Conservation (phyloP, 1,139 yeast species). For the Saccharomyces uvarum region DNA sequence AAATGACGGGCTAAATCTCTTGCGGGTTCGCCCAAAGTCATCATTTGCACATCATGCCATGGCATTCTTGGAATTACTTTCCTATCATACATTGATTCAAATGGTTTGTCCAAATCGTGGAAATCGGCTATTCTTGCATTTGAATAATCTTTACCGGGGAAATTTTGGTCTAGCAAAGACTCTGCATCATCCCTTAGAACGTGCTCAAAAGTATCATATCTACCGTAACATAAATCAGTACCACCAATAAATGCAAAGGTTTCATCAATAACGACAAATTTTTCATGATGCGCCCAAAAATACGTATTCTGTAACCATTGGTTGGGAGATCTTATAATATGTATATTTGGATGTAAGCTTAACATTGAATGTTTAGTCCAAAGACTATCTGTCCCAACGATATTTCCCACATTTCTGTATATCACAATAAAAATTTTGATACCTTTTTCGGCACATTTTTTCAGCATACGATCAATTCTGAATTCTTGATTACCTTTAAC, state of each 20-base stretch:
- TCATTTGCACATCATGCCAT: slow-evolving; percentile 98
- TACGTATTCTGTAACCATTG: slow-evolving; percentile 88
- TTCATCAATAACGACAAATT: slow-evolving; percentile 78
- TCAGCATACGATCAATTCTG: slow-evolving; percentile 81
- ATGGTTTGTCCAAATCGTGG: slow-evolving; percentile 71
- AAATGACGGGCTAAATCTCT: slow-evolving; percentile 89
- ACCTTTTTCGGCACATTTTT: slow-evolving; percentile 88
- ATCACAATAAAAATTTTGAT: slow-evolving; percentile 88
- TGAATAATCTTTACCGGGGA: slow-evolving; percentile 96
- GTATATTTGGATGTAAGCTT: slow-evolving; percentile 77
- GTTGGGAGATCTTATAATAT: slow-evolving; percentile 89
- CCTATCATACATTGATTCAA: slow-evolving; percentile 88
- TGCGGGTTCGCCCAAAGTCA: slow-evolving; percentile 92
- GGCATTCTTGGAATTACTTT: slow-evolving; percentile 87
- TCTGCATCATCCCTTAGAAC: slow-evolving; percentile 68
- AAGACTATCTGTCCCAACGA: slow-evolving; percentile 87
- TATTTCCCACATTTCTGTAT: slow-evolving; percentile 90
- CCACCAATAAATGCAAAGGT: slow-evolving; percentile 92
- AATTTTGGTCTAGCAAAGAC: slow-evolving; percentile 54
- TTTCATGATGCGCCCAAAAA: slow-evolving; percentile 99
- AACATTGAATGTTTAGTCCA: slow-evolving; percentile 91
- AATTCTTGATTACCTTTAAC: slow-evolving; percentile 92
- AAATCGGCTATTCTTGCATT: slow-evolving; percentile 92
- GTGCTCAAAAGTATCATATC: slow-evolving; percentile 96
- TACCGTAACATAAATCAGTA: slow-evolving; percentile 87